Evolutionary conservation across 2,329 filamentous ascomycete species (phyloP), one percentile per base, ranked within the genome.

Genomic region (Aschersonia sp.): DNA sequence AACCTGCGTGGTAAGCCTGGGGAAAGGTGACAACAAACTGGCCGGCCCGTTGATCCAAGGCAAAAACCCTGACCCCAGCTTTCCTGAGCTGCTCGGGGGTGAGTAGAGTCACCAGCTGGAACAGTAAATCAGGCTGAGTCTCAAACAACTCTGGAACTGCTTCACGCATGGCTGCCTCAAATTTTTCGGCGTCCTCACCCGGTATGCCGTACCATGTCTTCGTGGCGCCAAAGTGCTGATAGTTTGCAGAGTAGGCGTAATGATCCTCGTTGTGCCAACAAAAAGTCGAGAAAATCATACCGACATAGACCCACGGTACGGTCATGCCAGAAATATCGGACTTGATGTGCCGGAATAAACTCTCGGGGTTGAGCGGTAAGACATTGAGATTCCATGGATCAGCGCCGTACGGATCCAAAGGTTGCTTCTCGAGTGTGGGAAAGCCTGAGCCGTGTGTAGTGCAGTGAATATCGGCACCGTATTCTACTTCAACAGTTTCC

Each of bases 261-360:
- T 98, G 92, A 59, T 98, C 92, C 60, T 98, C 92, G 53, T 95
- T 96, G 63, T 98, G 92, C 92, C 92, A 98, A 65, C 92, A 98
- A 60, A 98, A 98, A 0, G 92, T 97, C 0, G 92, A 98, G 62
- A 98, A 98, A 40, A 94, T 94, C 92, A 98, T 98, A 52, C 92
- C 92, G 4, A 98, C 92, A 60, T 98, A 98, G 3, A 98, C 80
- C 92, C 92, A 98, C 0, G 92, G 92, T 5, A 98, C 91, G 0
- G 92, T 98, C 92, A 98, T 98, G 40, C 92, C 92, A 2, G 92
- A 97, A 47, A 98, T 94, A 60, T 98, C 92, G 0, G 91, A 88
- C 63, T 97, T 97, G 71, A 98, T 97, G 57, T 98, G 87, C 45
- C 91, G 80, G 70, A 98, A 98, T 1, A 98, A 71, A 45, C 89